Evolutionary conservation across 2,329 filamentous ascomycete genomes (phyloP).

Genomic region (Colletotrichum higginsianum): DNA sequence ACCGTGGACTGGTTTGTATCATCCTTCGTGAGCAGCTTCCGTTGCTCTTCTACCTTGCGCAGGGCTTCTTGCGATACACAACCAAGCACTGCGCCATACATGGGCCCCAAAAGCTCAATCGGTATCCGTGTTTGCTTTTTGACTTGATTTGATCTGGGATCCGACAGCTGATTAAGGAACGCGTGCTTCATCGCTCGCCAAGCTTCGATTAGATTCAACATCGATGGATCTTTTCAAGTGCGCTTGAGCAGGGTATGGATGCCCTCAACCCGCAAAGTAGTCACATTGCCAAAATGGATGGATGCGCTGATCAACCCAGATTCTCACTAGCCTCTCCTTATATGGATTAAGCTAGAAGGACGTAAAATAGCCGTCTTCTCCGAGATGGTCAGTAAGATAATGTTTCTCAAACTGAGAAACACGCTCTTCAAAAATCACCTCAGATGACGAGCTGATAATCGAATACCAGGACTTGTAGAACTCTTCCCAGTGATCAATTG

Average conservation of each 20-base stretch:
- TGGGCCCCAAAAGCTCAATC: constrained; percentile 21
- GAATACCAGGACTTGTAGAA: constrained; percentile 44
- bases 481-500: constrained; percentile 21
- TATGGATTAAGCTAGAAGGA: constrained; percentile 42
- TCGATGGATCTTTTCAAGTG: constrained; percentile 31
- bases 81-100: constrained; percentile 29
- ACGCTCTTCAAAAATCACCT: constrained; percentile 42
- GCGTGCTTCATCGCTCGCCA: constrained; percentile 36
- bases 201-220: constrained; percentile 30
- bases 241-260: constrained; percentile 42
- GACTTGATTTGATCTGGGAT: constrained; percentile 29
- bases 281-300: constrained; percentile 44
- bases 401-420: constrained; percentile 40
- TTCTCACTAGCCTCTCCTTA: constrained; percentile 45
- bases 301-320: constrained; percentile 42
- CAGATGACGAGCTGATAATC: constrained; percentile 40
- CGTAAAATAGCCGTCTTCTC: constrained; percentile 45
- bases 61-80: constrained; percentile 44
- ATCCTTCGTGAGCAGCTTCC: constrained; percentile 26
- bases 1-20: constrained; percentile 1
- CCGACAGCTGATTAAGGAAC: constrained; percentile 24
- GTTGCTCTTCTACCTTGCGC: constrained; percentile 42
- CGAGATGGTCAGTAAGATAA: constrained; percentile 39
- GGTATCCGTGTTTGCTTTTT: constrained; percentile 24
- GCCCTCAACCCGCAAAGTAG: constrained; percentile 41